phyloP scores from a whole-genome alignment of 2,329 filamentous ascomycete species.

The Fusarium lateritium region DNA sequence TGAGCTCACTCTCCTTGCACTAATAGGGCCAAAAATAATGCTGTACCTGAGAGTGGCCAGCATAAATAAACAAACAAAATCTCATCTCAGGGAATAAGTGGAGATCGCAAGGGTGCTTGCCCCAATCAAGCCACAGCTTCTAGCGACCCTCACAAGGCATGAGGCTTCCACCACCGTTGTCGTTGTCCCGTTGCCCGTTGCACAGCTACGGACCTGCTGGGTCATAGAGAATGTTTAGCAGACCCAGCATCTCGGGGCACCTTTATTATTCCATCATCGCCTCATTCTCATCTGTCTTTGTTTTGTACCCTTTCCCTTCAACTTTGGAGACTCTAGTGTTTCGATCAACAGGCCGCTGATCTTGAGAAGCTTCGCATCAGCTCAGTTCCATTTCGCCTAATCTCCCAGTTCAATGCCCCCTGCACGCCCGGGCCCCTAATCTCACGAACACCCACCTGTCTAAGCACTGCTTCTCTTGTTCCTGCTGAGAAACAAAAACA shows the following conservation, averaged over 20 bases:
- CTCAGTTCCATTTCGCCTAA: constrained; percentile 42
- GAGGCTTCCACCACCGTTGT: constrained; percentile 43
- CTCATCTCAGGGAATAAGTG: constrained; percentile 46
- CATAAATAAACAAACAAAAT: constrained; percentile 57
- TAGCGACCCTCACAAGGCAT: constrained; percentile 30
- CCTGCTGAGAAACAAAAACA: constrained; percentile 33
- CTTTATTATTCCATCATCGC: constrained; percentile 46
- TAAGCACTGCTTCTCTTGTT: constrained; percentile 25
- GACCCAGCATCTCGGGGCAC: constrained; percentile 34
- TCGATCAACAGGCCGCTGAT: constrained; percentile 19
- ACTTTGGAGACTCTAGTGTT: constrained; percentile 16
- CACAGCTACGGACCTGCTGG: constrained; percentile 44
- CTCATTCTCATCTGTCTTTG: constrained; percentile 23
- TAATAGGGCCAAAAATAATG: constrained; percentile 46
- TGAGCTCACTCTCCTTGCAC: constrained; percentile 37
- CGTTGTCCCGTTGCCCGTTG: constrained; percentile 48
- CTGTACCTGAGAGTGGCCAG: constrained; percentile 40
- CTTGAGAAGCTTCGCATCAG: constrained; percentile 28
- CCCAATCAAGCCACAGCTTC: constrained; percentile 43
- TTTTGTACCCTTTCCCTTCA: constrained; percentile 20
- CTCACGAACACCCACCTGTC: constrained; percentile 41
- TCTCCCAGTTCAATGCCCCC: constrained; percentile 46
- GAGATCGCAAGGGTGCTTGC: constrained; percentile 1
- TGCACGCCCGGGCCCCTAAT: constrained; percentile 49
- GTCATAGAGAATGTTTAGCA: constrained; percentile 28